These are phyloP conservation scores for Thielaviopsis musarum DNA, from an alignment of 2,329 filamentous ascomycete species.

Conservation along the genomic window DNA sequence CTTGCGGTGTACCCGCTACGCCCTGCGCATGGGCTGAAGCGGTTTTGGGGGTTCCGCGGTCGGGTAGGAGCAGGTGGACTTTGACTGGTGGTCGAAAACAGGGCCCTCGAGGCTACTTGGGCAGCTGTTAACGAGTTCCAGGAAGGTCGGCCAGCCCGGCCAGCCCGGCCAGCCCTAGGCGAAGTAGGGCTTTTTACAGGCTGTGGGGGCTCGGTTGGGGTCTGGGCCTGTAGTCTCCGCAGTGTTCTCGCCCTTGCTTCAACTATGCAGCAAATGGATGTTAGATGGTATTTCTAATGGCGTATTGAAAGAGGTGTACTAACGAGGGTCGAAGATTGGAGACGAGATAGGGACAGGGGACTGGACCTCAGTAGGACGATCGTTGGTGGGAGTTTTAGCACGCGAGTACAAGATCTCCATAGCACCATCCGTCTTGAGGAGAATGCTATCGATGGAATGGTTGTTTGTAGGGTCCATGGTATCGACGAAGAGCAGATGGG, in stretches of 20 bases:
- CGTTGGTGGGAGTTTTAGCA: background rate
- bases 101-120: no score
- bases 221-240: no score
- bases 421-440: background rate
- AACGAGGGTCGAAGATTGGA: background rate
- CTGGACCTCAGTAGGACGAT: background rate
- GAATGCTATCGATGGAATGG: background rate
- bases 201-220: no score
- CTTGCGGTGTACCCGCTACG: background rate
- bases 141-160: no score
- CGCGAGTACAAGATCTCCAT: background rate
- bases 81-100: background rate
- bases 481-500: background rate
- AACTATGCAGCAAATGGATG: no score
- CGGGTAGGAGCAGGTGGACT: no score
- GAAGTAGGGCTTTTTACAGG: no score
- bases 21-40: background rate
- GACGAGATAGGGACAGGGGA: background rate
- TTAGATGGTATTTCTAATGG: no score
- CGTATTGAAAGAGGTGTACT: background rate
- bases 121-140: no score
- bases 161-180: no score
- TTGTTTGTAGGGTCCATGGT: background rate
- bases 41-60: background rate
- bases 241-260: no score